Evolutionary conservation across 2,329 filamentous ascomycete species (phyloP).

Genomic region (Phialophora chinensis): DNA sequence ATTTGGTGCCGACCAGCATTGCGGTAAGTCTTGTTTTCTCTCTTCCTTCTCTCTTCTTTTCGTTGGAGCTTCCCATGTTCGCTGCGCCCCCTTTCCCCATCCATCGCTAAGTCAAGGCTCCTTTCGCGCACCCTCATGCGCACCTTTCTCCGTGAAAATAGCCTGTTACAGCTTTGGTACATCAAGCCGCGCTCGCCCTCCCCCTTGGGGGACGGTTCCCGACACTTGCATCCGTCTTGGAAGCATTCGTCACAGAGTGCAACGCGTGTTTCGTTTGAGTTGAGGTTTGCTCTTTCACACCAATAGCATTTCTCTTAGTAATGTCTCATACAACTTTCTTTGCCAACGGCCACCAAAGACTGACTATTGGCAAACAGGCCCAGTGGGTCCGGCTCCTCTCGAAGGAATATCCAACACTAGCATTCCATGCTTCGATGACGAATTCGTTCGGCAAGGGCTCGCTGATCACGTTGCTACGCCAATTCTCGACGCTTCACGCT

Average conservation of each 20-base stretch:
- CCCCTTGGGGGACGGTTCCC: conserved; percentile 27
- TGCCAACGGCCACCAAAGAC: conserved; percentile 9
- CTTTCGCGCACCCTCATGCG: conserved; percentile 65
- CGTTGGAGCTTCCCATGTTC: background rate
- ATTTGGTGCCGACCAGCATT: conserved; percentile 88
- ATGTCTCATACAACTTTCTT: conserved; percentile 83
- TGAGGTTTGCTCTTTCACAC: conserved; percentile 78
- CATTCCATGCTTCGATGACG: conserved; percentile 92
- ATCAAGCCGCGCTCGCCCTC: conserved; percentile 76
- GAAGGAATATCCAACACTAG: conserved; percentile 89
- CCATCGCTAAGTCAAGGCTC: conserved; percentile 87
- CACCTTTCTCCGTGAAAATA: conserved; percentile 70
- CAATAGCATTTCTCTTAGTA: conserved; percentile 94
- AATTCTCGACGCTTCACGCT: conserved; percentile 88
- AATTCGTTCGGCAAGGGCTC: conserved; percentile 97
- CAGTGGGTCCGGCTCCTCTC: conserved; percentile 89
- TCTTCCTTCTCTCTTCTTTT: background rate
- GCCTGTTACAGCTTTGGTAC: conserved; percentile 99
- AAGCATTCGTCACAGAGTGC: conserved; percentile 69
- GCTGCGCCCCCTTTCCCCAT: conserved; percentile 35
- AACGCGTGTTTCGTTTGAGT: conserved; percentile 92
- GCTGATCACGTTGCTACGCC: conserved; percentile 85
- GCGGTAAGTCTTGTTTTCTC: conserved; percentile 74
- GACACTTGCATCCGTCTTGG: conserved; percentile 80
- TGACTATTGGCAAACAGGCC: conserved; percentile 67